Evolutionary conservation across 176 grass and related monocot genomes (phyloP).

Genomic region (Eremochloa ophiuroides): DNA sequence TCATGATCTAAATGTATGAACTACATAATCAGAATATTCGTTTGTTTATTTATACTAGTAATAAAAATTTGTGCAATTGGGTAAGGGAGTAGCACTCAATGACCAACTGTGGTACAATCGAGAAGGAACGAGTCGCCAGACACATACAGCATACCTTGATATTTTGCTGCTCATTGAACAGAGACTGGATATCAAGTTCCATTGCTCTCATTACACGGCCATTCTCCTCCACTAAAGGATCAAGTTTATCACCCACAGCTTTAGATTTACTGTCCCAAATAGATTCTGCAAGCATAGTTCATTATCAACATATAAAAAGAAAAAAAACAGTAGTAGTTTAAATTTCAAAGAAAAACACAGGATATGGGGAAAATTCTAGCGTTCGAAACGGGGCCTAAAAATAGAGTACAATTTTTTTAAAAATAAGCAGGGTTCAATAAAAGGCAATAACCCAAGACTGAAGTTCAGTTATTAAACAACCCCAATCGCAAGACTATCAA

Average conservation of each 20-base stretch:
- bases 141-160: constrained; percentile 22
- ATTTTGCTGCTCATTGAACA: constrained; percentile 37
- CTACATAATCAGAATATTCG: not conserved
- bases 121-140: not conserved
- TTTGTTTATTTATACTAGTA: not conserved
- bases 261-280: constrained; percentile 23
- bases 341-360: not conserved
- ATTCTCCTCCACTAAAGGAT: constrained; percentile 18
- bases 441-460: not conserved
- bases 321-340: not conserved
- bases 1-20: not conserved
- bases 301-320: not conserved
- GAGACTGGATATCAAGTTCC: constrained; percentile 39
- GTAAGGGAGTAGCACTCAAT: not conserved
- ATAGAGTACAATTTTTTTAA: not conserved
- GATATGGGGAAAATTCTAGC: not conserved
- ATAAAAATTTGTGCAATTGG: not conserved
- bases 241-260: constrained; percentile 6
- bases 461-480: not conserved
- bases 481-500: not conserved
- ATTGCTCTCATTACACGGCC: constrained; percentile 21
- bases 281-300: constrained; percentile 24
- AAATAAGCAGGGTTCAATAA: not conserved
- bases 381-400: not conserved
- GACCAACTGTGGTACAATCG: not conserved